These are phyloP conservation scores for Oldenlandia corymbosa DNA, from an alignment of 257 asterid genomes.

Conservation along the genomic window DNA sequence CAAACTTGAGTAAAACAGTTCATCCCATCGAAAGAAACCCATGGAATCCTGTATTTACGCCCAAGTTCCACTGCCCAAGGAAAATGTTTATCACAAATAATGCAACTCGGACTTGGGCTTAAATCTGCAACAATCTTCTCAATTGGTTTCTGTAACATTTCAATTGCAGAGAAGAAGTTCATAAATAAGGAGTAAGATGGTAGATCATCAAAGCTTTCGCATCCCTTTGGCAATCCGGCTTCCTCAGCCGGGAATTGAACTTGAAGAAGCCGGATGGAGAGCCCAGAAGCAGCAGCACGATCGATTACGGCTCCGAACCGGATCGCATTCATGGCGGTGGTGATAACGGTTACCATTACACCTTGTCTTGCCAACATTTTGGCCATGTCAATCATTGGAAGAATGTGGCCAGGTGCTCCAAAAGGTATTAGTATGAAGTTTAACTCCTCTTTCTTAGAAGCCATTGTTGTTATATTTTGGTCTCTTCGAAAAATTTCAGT, in stretches of 20 bases:
- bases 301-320: constrained; percentile 25
- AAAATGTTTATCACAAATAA: constrained; percentile 39
- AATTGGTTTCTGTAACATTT: constrained; percentile 30
- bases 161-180: constrained; percentile 29
- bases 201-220: constrained; percentile 42
- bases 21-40: constrained; percentile 47
- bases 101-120: constrained; percentile 35
- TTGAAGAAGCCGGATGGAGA: constrained; percentile 23
- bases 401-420: constrained; percentile 51
- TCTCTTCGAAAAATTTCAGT: too few species aligned
- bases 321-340: constrained; percentile 38
- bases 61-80: constrained; percentile 39
- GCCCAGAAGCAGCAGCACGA: constrained; percentile 33
- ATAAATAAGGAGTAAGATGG: constrained; percentile 22
- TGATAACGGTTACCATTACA: constrained; percentile 28
- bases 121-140: constrained; percentile 23
- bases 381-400: constrained; percentile 51
- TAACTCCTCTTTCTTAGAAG: not conserved
- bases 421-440: constrained; percentile 43
- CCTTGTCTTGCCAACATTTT: constrained; percentile 29
- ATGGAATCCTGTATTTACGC: constrained; percentile 27
- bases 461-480: not conserved
- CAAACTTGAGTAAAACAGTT: constrained; percentile 44
- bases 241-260: constrained; percentile 37
- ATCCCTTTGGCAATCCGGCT: constrained; percentile 44